Base-by-base conservation (phyloP, 352 stramenopile species). In the Phytophthora podocarpi region DNA sequence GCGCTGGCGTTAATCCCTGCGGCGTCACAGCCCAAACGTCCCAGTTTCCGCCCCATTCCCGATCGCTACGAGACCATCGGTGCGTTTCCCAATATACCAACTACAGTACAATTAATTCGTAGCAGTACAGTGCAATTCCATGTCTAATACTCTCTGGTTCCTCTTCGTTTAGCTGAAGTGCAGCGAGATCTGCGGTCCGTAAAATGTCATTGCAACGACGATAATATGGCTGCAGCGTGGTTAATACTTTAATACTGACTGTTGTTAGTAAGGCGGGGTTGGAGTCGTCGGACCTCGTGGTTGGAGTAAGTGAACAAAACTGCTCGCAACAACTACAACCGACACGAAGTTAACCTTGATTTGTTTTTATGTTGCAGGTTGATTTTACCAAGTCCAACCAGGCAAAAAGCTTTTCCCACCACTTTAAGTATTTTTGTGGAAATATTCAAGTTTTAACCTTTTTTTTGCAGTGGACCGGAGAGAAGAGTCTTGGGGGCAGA, bases 331-430 rank as follows among this genome's bases (percentile, higher is more conserved):
- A n/a, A n/a, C n/a, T n/a, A n/a, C n/a, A n/a, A n/a, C n/a, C n/a
- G n/a, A n/a, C n/a, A n/a, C n/a, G n/a, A n/a, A n/a, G n/a, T n/a
- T n/a, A n/a, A n/a, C n/a, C n/a, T n/a, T n/a, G n/a, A n/a, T n/a
- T n/a, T n/a, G n/a, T n/a, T n/a, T n/a, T n/a, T n/a, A n/a, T 46
- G 41, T 28, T 58, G 16, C 37, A 83, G 73, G 63, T 92, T 40
- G 83, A 90, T 47, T 90, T 79, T 32, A 92, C 83, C 27, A 89
- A 88, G 48, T 78, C 76, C 49, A 87, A 88, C 59, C 79, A 89
- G 60, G 79, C 74, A 49, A 35, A 46, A 35, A n/a, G n/a, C n/a
- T n/a, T n/a, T 5, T 42, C 3, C 27, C n/a, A 11, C 20, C 15
- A 8, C 23, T 32, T n/a, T n/a, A n/a, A n/a, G n/a, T 11, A 42